Evolutionary conservation across 2,329 filamentous ascomycete species (phyloP).

Genomic region (Penicillium fuscoglaucum): DNA sequence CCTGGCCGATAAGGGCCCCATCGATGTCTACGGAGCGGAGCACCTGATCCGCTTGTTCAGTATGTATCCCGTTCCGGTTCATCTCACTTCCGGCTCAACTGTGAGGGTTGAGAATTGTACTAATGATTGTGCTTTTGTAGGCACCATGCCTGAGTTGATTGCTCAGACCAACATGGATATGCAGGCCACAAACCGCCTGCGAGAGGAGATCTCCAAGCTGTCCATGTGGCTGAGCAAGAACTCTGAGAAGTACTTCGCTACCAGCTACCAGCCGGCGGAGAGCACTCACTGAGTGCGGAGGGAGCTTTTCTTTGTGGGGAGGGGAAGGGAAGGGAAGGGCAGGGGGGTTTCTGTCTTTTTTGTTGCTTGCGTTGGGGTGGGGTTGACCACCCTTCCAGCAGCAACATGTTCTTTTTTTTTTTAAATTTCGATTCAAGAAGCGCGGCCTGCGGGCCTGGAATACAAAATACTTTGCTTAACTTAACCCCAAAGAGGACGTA

Average conservation of each 20-base stretch:
- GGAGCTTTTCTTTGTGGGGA: not conserved
- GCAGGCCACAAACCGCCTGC: conserved; percentile 81
- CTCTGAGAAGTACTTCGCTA: conserved; percentile 70
- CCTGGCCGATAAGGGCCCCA: conserved; percentile 67
- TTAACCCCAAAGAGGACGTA: not conserved
- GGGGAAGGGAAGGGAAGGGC: not conserved
- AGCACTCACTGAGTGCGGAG: conserved; percentile 33
- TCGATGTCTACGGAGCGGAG: conserved; percentile 88
- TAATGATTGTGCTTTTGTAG: conserved; percentile 48
- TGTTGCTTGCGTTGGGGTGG: not conserved
- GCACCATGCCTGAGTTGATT: conserved; percentile 86
- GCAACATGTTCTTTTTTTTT: not conserved
- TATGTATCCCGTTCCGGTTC: conserved; percentile 48
- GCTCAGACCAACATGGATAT: conserved; percentile 98
- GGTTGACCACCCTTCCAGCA: not conserved
- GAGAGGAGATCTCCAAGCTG: conserved; percentile 85
- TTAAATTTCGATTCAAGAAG: not conserved
- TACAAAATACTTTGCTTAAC: not conserved
- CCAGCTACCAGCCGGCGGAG: conserved; percentile 45
- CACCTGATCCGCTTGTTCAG: conserved; percentile 86
- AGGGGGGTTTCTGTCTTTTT: not conserved
- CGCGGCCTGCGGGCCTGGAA: not conserved
- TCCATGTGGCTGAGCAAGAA: conserved; percentile 81
- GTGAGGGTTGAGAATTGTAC: not conserved
- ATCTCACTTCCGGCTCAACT: not conserved